These are phyloP conservation scores for Cyberlindnera japonica DNA, from an alignment of 805 yeast species.

Conservation along the genomic window DNA sequence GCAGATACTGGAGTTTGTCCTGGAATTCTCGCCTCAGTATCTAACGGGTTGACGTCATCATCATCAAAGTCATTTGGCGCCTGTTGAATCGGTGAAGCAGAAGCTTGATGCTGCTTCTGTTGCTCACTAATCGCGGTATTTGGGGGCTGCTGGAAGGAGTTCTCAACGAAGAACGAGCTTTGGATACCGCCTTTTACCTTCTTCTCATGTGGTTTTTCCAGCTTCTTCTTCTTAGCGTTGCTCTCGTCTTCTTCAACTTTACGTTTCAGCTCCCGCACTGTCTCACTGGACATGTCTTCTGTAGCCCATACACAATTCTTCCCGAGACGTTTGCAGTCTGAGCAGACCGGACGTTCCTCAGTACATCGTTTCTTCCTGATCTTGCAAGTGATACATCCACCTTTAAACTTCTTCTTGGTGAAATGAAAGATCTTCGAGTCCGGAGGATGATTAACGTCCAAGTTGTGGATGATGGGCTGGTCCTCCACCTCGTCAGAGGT, in stretches of 20 bases:
- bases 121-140: neutral
- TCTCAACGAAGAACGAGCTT: neutral
- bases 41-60: constrained; percentile 15
- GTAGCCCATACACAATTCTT: constrained; percentile 69
- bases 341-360: constrained; percentile 64
- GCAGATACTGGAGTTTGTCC: constrained; percentile 25
- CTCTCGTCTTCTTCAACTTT: constrained; percentile 26
- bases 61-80: constrained; percentile 7
- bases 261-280: constrained; percentile 26
- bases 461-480: constrained; percentile 19
- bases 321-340: constrained; percentile 61
- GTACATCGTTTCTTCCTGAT: constrained; percentile 71
- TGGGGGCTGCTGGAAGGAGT: neutral
- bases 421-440: constrained; percentile 24
- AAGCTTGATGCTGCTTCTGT: neutral
- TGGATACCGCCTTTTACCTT: constrained; percentile 1
- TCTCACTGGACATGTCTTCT: constrained; percentile 35
- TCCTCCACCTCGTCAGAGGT: constrained; percentile 5
- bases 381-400: constrained; percentile 70
- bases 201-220: constrained; percentile 5
- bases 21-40: constrained; percentile 10
- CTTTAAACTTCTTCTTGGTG: constrained; percentile 41
- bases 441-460: constrained; percentile 16
- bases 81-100: neutral
- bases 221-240: constrained; percentile 8